Evolutionary conservation across 306 rosid genomes (phyloP).

Genomic region (Purshia tridentata): DNA sequence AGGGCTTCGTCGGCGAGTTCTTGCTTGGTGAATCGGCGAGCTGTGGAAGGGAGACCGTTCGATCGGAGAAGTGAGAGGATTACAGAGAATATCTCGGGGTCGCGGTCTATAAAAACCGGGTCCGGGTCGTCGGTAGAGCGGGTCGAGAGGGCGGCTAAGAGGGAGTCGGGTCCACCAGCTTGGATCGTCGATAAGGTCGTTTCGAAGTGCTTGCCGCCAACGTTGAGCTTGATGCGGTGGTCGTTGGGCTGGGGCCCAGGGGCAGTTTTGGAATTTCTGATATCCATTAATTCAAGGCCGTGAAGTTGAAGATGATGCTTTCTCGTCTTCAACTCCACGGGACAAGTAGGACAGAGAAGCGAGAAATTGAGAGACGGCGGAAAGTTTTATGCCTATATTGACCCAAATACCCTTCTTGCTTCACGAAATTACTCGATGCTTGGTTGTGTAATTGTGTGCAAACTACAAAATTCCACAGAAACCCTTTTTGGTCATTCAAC

Average conservation of each 20-base stretch:
- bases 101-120: conserved; percentile 86
- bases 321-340: conserved; percentile 10
- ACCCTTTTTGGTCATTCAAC: not conserved
- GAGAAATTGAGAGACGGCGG: too few species aligned
- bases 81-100: conserved; percentile 81
- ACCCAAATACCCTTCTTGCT: not conserved
- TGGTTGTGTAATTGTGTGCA: not conserved
- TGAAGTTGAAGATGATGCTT: conserved; percentile 8
- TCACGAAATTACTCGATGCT: not conserved
- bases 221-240: conserved; percentile 81
- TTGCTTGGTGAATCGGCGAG: conserved; percentile 62
- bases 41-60: conserved; percentile 60
- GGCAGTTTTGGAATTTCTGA: conserved; percentile 30
- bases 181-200: conserved; percentile 69
- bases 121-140: conserved; percentile 43
- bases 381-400: not conserved
- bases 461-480: not conserved
- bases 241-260: conserved; percentile 26
- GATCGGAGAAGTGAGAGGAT: conserved; percentile 83
- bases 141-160: conserved; percentile 62
- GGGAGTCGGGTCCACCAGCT: conserved; percentile 72
- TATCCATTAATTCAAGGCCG: conserved; percentile 25
- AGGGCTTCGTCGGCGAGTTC: conserved; percentile 86
- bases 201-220: conserved; percentile 84
- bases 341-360: not conserved